Percentiles rank a stretch among this genome's conserved stretches.
Evolutionary conservation across 2,329 filamentous ascomycete species (phyloP).

Genomic region (Juglanconis juglandina): DNA sequence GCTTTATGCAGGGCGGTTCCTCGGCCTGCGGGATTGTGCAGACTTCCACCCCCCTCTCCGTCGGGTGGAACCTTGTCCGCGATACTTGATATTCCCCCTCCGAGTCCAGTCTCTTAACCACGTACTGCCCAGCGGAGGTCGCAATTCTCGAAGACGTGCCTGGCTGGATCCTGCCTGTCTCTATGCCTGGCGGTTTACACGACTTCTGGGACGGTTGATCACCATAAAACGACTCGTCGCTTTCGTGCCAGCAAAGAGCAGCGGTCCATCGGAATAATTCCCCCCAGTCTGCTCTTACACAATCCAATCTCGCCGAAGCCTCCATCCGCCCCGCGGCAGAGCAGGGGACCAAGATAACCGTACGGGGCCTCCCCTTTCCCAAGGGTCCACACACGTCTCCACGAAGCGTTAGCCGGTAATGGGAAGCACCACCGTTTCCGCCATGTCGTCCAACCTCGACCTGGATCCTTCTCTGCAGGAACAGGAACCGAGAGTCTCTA

Average conservation of each 20-base stretch:
- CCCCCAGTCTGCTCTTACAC: conserved; percentile 12
- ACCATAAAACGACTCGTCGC: conserved; percentile 2
- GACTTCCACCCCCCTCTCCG: no score
- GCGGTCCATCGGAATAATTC: background rate
- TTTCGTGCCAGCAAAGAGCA: conserved; percentile 1
- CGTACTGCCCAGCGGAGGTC: background rate
- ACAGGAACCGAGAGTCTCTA: conserved; percentile 17
- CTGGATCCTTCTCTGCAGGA: conserved; percentile 23
- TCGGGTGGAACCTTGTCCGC: no score
- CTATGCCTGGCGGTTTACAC: background rate
- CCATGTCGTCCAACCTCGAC: conserved; percentile 19
- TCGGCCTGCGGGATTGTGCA: background rate
- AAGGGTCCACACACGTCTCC: conserved; percentile 20
- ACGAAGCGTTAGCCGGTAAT: conserved; percentile 36
- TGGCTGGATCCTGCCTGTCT: background rate
- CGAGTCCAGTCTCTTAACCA: background rate
- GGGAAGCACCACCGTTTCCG: conserved; percentile 31
- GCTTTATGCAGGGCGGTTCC: background rate
- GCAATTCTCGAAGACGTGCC: background rate
- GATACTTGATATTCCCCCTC: no score
- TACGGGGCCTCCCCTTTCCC: conserved; percentile 22
- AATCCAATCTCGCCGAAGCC: conserved; percentile 16
- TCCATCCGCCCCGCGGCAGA: background rate
- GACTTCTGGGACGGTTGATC: no score
- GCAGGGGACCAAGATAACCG: conserved; percentile 15